These are phyloP conservation scores for Macrophomina phaseolina DNA, from an alignment of 2,329 filamentous ascomycete species.

Conservation along the genomic window DNA sequence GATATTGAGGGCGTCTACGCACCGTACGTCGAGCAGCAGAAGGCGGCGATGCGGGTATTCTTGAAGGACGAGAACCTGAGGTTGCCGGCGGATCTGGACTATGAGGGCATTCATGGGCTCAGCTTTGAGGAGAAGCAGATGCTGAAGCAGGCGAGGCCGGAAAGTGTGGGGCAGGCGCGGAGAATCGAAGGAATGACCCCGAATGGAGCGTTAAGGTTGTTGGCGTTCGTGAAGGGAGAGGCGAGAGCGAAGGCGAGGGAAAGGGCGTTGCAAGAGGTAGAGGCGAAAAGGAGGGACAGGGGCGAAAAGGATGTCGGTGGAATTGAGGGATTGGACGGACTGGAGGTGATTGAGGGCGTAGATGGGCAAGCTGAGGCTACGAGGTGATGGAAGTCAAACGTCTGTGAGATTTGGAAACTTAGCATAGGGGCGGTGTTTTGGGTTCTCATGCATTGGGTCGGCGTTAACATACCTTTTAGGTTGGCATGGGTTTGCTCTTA, in stretches of 20 bases:
- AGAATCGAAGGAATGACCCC: slow-evolving; percentile 79
- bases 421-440: slow-evolving; percentile 1
- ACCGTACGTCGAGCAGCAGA: slow-evolving; percentile 80
- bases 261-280: slow-evolving; percentile 5
- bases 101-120: slow-evolving; percentile 73
- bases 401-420: neutral
- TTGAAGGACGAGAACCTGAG: slow-evolving; percentile 76
- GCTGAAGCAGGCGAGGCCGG: slow-evolving; percentile 73
- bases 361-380: neutral
- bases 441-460: neutral
- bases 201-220: slow-evolving; percentile 58
- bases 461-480: neutral
- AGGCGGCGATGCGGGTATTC: slow-evolving; percentile 68
- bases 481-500: neutral
- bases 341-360: neutral
- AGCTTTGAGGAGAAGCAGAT: slow-evolving; percentile 79
- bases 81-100: slow-evolving; percentile 78
- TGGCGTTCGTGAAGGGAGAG: slow-evolving; percentile 64
- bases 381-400: neutral
- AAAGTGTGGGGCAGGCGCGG: slow-evolving; percentile 86
- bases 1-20: slow-evolving; percentile 84
- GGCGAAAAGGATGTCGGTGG: neutral
- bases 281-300: slow-evolving; percentile 18
- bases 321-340: slow-evolving; percentile 9
- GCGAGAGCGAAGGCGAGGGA: slow-evolving; percentile 41